Evolutionary conservation across 148 eudicot species (phyloP).

Genomic region (Selenicereus undatus): DNA sequence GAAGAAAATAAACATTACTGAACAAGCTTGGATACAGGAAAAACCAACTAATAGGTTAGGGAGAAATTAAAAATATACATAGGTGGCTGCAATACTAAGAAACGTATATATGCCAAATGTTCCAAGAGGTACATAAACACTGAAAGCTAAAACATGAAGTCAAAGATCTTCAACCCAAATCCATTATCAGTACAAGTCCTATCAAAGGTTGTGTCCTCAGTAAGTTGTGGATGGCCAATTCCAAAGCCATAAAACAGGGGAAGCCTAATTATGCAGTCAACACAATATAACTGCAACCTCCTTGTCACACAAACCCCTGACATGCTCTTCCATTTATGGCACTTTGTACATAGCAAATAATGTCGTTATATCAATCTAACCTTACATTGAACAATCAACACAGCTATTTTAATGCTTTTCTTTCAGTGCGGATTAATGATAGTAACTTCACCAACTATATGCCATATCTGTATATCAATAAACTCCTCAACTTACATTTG

Average conservation of each 20-base stretch:
- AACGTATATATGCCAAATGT: not conserved
- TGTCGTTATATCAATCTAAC: not conserved
- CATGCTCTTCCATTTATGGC: too few species aligned
- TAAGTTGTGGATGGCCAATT: not conserved
- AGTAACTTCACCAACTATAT: not conserved
- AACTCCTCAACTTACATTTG: not conserved
- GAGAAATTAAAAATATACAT: too few species aligned
- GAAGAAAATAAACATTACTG: not conserved
- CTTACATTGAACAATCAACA: not conserved
- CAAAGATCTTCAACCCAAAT: not conserved
- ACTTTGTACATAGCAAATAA: not conserved
- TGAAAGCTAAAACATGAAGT: not conserved
- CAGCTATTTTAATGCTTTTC: not conserved
- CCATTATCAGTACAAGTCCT: not conserved
- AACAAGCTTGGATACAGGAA: not conserved
- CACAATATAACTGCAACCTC: not conserved
- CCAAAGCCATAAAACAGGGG: not conserved
- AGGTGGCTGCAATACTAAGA: too few species aligned
- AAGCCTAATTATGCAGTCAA: not conserved
- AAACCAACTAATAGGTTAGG: not conserved
- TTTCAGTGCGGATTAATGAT: not conserved
- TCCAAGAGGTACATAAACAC: not conserved
- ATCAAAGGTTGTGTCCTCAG: not conserved
- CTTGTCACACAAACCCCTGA: not conserved
- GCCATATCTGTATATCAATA: not conserved